Base-by-base conservation (phyloP, 306 rosid genomes). In the Coriaria nepalensis region DNA sequence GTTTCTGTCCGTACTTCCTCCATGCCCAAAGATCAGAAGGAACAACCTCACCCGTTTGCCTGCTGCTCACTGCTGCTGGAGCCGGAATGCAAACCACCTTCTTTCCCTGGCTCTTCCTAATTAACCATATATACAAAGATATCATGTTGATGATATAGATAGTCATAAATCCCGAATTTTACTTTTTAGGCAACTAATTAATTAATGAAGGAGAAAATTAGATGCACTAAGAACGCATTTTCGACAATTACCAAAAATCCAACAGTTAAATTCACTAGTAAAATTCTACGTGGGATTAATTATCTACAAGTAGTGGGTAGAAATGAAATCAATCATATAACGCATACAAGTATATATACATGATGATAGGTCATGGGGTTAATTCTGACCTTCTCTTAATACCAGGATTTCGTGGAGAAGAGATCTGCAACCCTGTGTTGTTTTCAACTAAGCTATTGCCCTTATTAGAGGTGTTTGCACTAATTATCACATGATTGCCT, bases 11-110 rank as follows among this genome's bases (percentile, higher is more conserved):
- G 15, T 80, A 80, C 59, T 80, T 80, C 56, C 88, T 73, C 88
- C 88, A 80, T 50, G 80, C 88, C 88, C 88, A 80, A 51, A 80
- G 73, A 73, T 80, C 88, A 55, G 80, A 80, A 37, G 88, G 88
- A 65, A 80, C 82, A 15, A 76, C 83, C 62, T 80, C 88, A 52
- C 88, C 88, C 50, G 63, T 80, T 45, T 77, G 78, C 45, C 83
- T 73, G 53, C 76, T 73, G 48, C 71, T 76, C 54, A 73, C 77
- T 44, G 76, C 77, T 40, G 77, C 78, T 58, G 82, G 88, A 50
- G 88, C 88, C 6, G 83, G 88, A 64, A 80, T 74, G 35, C 88
- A 80, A 0, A 80, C 80, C 7, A 80, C 87, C 59, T 80, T 80
- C 72, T 77, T 80, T 2, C 71, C 76, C 68, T 70, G 78, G 51